A percentile compares a stretch with the other conserved stretches of the same genome.
Evolutionary conservation across 352 stramenopile genomes (phyloP).

Genomic region (Phytophthora idaei): DNA sequence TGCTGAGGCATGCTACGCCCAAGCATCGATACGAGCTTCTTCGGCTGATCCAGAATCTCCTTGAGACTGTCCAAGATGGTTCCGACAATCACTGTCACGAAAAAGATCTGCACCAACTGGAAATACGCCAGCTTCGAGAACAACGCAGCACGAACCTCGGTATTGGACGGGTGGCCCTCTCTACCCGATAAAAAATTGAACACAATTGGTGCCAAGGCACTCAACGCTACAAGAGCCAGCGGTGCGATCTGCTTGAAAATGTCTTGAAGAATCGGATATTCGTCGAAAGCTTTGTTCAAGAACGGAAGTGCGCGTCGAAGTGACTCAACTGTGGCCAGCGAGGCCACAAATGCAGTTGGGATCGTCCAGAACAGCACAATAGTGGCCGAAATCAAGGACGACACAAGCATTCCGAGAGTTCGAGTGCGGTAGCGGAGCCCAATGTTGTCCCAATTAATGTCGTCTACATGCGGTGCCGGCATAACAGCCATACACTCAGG

Average conservation of each 20-base stretch:
- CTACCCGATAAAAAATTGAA: slow-evolving; percentile 68
- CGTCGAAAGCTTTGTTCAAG: slow-evolving; percentile 64
- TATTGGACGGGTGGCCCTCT: slow-evolving; percentile 74
- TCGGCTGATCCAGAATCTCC: slow-evolving; percentile 74
- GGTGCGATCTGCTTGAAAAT: slow-evolving; percentile 78
- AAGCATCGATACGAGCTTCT: slow-evolving; percentile 72
- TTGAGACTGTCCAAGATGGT: slow-evolving; percentile 78
- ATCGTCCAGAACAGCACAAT: slow-evolving; percentile 89
- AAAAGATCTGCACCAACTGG: slow-evolving; percentile 85
- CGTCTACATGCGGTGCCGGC: slow-evolving; percentile 59
- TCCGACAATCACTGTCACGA: slow-evolving; percentile 77
- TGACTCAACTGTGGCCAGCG: slow-evolving; percentile 71
- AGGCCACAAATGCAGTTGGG: slow-evolving; percentile 78
- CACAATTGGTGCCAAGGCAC: slow-evolving; percentile 62
- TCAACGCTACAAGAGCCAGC: slow-evolving; percentile 64
- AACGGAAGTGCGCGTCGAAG: slow-evolving; percentile 66
- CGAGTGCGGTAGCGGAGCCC: slow-evolving; percentile 60
- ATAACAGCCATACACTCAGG: slow-evolving; percentile 57
- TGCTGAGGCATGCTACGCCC: slow-evolving; percentile 78
- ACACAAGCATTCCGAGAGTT: slow-evolving; percentile 54
- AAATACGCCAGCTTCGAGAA: slow-evolving; percentile 86
- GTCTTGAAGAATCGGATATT: slow-evolving; percentile 62
- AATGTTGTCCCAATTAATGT: slow-evolving; percentile 85
- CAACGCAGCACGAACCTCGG: slow-evolving; percentile 61
- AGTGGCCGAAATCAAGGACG: slow-evolving; percentile 50